Evolutionary conservation across 2,329 filamentous ascomycete species (phyloP), one percentile per base, ranked within the genome.

Genomic region (Pleurostoma richardsiae): DNA sequence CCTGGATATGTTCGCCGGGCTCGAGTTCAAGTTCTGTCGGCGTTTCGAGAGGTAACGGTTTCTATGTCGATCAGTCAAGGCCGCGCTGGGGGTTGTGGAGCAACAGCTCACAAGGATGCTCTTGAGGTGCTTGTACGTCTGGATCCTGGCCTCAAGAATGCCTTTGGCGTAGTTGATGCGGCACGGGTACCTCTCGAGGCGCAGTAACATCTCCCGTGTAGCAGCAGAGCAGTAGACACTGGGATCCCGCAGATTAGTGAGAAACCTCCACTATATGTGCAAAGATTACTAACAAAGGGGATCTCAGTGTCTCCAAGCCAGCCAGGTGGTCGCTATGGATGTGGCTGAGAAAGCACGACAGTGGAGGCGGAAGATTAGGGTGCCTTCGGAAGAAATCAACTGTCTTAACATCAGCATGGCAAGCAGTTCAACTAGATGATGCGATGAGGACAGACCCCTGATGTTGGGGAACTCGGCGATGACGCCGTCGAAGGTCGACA

Each of bases 331-430:
- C 91, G 53, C 86, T 95, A 61, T 96, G 92, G 3, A 95, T 83
- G 76, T 97, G 92, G 64, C 88, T 95, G 29, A 97, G 74, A 60
- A 97, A 96, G 63, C 86, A 94, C 11, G 88, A 90, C 46, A 94
- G 67, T 0, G 90, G 87, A 4, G 86, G 77, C 11, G 67, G 75
- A 11, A 66, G 66, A 5, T 71, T 70, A 4, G 72, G 67, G 41
- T 74, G 72, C 11, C 67, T 69, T 28, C 88, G 80, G 57, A 96
- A 96, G 69, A 84, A 90, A 66, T 96, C 91, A 53, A 96, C 85
- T 88, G 47, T 7, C 11, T 28, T 11, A 5, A n/a, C 19, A 10
- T 57, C 11, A 41, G 31, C 31, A 4, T 36, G n/a, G 33, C 33
- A 8, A 19, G 19, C 19, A 19, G 19, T 19, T 19, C 19, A 19